Conservation (phyloP, 2,329 filamentous ascomycete genomes). For the Cryphonectria carpinicola region DNA sequence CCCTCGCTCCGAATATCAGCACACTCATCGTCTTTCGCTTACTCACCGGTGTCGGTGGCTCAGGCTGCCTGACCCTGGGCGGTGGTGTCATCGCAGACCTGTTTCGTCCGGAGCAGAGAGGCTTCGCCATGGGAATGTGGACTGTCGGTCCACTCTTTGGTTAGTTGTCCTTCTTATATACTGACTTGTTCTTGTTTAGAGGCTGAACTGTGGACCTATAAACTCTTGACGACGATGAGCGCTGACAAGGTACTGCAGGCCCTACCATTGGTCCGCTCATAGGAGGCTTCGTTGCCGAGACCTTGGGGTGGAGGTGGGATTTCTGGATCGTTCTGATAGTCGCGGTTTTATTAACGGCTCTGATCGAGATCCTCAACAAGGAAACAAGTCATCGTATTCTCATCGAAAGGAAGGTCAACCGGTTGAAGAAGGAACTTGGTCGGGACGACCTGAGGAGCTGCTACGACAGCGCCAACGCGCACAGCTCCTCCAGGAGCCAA, state of each 20-base stretch:
- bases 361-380: conserved; percentile 46
- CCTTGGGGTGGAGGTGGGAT: conserved; percentile 57
- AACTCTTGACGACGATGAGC: background rate
- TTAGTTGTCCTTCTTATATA: conserved; percentile 16
- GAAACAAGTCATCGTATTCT: conserved; percentile 57
- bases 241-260: conserved; percentile 30
- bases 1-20: conserved; percentile 57
- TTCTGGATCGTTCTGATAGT: conserved; percentile 58
- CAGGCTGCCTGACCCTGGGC: conserved; percentile 56
- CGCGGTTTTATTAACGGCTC: conserved; percentile 39
- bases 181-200: background rate
- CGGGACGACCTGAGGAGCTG: conserved; percentile 51
- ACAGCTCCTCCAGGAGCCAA: conserved; percentile 34
- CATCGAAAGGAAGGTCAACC: conserved; percentile 52
- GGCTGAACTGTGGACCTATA: background rate
- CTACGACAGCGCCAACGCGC: conserved; percentile 42
- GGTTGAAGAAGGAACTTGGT: conserved; percentile 50
- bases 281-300: conserved; percentile 53
- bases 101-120: conserved; percentile 51
- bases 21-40: conserved; percentile 64
- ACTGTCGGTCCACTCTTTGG: conserved; percentile 49
- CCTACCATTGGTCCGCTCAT: conserved; percentile 52
- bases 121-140: conserved; percentile 55
- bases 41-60: conserved; percentile 62
- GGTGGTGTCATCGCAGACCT: conserved; percentile 60